These are phyloP conservation scores for Candida oleophila DNA, from an alignment of 805 yeast genomes.

Conservation along the genomic window DNA sequence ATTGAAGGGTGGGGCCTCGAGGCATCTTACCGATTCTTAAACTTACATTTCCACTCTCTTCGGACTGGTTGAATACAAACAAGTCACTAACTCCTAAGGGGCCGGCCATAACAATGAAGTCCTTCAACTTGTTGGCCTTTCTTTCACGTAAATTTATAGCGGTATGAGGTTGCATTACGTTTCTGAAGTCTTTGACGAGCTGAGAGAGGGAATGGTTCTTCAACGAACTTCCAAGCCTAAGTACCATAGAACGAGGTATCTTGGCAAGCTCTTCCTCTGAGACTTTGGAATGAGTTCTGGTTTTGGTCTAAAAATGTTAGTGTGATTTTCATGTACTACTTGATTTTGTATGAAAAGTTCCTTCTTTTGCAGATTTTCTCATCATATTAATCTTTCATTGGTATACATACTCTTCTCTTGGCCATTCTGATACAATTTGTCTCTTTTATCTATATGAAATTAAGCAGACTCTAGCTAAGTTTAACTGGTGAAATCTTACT, in stretches of 20 bases:
- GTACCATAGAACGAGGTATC: constrained; percentile 92
- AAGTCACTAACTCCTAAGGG: constrained; percentile 91
- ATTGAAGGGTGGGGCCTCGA: constrained; percentile 90
- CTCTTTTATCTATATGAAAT: too few species aligned
- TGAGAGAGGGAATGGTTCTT: constrained; percentile 81
- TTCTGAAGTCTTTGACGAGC: constrained; percentile 82
- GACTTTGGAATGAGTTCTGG: constrained; percentile 76
- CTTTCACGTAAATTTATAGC: constrained; percentile 87
- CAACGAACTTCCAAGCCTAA: constrained; percentile 75
- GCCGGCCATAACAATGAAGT: constrained; percentile 97
- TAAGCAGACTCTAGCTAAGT: too few species aligned
- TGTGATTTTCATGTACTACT: too few species aligned
- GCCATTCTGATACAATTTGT: constrained; percentile 47
- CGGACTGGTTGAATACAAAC: constrained; percentile 81
- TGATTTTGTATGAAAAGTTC: constrained; percentile 1
- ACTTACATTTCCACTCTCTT: constrained; percentile 73
- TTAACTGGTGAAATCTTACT: not conserved
- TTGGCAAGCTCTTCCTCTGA: constrained; percentile 66
- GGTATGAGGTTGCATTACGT: constrained; percentile 94
- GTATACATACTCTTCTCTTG: constrained; percentile 48
- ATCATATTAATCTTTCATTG: too few species aligned
- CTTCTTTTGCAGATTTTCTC: not conserved
- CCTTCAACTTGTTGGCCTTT: constrained; percentile 82
- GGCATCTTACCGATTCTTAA: constrained; percentile 86
- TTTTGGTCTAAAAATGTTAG: constrained; percentile 42